These are phyloP conservation scores for Ophiorrhiza pumila DNA, from an alignment of 257 asterid genomes.

Conservation along the genomic window DNA sequence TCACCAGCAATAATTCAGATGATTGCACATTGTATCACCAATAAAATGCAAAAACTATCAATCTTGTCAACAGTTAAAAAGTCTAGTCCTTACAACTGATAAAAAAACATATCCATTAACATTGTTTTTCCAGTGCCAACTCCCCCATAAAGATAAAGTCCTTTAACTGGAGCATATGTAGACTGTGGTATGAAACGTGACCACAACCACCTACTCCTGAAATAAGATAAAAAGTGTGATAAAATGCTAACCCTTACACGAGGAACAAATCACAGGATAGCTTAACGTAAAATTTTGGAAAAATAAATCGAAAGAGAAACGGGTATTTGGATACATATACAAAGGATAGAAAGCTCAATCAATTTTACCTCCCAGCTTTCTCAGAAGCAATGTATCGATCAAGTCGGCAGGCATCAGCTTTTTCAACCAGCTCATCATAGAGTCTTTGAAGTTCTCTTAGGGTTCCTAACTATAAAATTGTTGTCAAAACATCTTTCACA, in stretches of 20 bases:
- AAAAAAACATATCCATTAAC: conserved; percentile 84
- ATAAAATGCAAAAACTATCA: background rate
- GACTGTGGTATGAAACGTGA: conserved; percentile 70
- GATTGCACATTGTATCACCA: background rate
- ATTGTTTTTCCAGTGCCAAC: conserved; percentile 98
- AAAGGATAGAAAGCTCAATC: background rate
- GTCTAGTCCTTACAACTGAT: conserved; percentile 56
- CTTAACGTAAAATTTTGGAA: background rate
- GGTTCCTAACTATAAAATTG: conserved; percentile 65
- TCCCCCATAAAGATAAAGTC: conserved; percentile 95
- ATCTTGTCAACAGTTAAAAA: background rate
- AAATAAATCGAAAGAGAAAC: background rate
- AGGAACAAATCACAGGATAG: background rate
- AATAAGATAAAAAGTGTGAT: conserved; percentile 4
- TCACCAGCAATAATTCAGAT: background rate
- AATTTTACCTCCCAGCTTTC: conserved; percentile 66
- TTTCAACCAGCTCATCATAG: conserved; percentile 74
- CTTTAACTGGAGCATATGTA: conserved; percentile 70
- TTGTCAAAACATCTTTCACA: conserved; percentile 20
- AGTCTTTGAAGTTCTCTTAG: conserved; percentile 84
- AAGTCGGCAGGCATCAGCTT: conserved; percentile 67
- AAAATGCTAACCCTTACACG: background rate
- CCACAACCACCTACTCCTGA: conserved; percentile 97
- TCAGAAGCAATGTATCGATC: conserved; percentile 69
- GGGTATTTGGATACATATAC: background rate